A percentile compares a stretch with the other conserved stretches of the same genome.
phyloP scores from a whole-genome alignment of 1,284 basidiomycete genomes.

The Pterulicium gracile region DNA sequence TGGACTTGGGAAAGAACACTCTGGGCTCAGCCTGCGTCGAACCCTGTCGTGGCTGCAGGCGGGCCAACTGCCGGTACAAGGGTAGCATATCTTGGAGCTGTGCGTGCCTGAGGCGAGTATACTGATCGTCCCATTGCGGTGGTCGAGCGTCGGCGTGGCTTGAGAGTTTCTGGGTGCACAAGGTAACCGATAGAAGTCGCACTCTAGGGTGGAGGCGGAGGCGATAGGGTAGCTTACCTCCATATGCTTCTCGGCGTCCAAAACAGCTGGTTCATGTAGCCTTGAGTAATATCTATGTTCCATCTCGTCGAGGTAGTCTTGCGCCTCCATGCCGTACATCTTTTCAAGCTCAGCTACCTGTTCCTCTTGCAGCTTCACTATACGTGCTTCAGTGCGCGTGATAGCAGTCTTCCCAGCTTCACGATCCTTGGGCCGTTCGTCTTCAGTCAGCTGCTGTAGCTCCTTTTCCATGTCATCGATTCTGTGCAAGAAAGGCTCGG shows the following conservation, averaged over 20 bases:
- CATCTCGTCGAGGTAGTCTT: conserved; percentile 29
- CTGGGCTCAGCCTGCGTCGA: conserved; percentile 24
- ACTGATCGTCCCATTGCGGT: conserved; percentile 23
- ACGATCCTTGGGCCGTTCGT: not conserved
- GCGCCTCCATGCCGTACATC: conserved; percentile 29
- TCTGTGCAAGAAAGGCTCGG: not conserved
- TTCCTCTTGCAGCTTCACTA: conserved; percentile 25
- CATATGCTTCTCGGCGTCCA: no score
- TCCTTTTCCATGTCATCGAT: conserved; percentile 1
- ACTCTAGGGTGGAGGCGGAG: conserved; percentile 20
- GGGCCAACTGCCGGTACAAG: conserved; percentile 19
- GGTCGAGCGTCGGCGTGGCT: conserved; percentile 5
- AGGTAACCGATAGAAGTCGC: no score
- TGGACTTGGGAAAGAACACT: conserved; percentile 36
- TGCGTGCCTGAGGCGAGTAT: conserved; percentile 29
- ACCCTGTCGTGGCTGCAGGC: conserved; percentile 21
- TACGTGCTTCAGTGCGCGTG: conserved; percentile 16
- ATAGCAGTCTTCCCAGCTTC: not conserved
- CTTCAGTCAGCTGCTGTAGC: not conserved
- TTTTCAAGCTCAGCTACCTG: conserved; percentile 31
- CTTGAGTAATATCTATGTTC: conserved; percentile 23
- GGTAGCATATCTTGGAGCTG: conserved; percentile 26
- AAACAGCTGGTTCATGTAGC: conserved; percentile 21
- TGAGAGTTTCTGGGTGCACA: conserved; percentile 8
- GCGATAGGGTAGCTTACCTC: conserved; percentile 16